Conservation (phyloP, 1,139 yeast genomes). For the Lodderomyces jiufengensis region DNA sequence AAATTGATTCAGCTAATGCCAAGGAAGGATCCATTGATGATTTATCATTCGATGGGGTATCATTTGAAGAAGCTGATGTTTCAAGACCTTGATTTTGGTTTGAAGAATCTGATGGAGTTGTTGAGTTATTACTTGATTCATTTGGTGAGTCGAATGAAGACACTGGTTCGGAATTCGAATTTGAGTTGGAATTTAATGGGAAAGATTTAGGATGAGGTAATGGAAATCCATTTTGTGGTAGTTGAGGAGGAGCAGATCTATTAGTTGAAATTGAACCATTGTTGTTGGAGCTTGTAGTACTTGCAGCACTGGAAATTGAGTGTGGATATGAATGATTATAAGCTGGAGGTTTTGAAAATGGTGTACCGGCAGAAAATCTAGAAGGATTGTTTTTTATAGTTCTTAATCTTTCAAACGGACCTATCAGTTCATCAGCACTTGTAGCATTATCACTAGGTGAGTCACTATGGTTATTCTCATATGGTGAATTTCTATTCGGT, state of each 20-base stretch:
- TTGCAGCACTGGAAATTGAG: no score
- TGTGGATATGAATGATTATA: background rate
- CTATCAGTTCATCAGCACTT: background rate
- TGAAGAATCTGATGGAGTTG: slow-evolving; percentile 1
- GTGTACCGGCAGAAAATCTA: slow-evolving; percentile 5
- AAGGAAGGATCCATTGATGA: background rate
- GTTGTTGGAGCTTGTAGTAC: background rate
- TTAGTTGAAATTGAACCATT: background rate
- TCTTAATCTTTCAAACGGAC: background rate
- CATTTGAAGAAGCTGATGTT: slow-evolving; percentile 4
- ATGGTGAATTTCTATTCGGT: background rate
- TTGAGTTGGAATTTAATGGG: background rate
- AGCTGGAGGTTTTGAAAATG: background rate
- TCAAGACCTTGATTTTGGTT: background rate
- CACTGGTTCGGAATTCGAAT: slow-evolving; percentile 1
- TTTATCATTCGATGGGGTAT: background rate
- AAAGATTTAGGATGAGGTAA: slow-evolving; percentile 4
- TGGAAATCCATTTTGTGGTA: slow-evolving; percentile 7
- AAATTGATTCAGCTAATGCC: no score
- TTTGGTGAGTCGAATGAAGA: background rate
- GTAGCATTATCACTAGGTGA: background rate
- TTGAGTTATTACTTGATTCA: background rate
- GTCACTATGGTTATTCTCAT: background rate
- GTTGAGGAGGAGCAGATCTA: slow-evolving; percentile 1
- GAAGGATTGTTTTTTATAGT: background rate